Evolutionary conservation across 2,329 filamentous ascomycete species (phyloP).

Genomic region (Colletotrichum euphorbiae): DNA sequence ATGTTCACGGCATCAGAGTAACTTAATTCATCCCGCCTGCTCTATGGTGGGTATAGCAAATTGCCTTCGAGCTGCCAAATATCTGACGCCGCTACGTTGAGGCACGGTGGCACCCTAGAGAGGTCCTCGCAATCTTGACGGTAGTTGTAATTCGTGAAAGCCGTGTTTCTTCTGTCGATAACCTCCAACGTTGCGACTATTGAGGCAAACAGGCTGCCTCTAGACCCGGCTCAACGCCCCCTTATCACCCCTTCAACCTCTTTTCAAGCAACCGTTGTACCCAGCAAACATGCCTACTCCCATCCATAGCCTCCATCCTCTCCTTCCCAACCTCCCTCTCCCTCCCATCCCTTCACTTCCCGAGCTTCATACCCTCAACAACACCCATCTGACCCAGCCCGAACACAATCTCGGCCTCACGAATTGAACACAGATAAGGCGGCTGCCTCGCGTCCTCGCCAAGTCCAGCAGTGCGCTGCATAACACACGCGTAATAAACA

Average conservation of each 20-base stretch:
- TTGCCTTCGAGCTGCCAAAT: too few species aligned
- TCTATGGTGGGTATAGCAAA: too few species aligned
- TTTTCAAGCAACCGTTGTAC: constrained; percentile 56
- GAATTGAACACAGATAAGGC: constrained; percentile 72
- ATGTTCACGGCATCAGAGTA: too few species aligned
- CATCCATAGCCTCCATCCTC: constrained; percentile 47
- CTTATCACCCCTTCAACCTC: constrained; percentile 6
- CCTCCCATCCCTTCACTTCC: constrained; percentile 35
- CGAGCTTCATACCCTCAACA: constrained; percentile 41
- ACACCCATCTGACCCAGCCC: constrained; percentile 45
- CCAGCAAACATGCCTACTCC: constrained; percentile 59
- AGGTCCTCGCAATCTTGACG: too few species aligned
- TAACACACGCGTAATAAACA: constrained; percentile 71
- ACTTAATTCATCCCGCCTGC: too few species aligned
- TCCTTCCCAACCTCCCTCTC: constrained; percentile 9
- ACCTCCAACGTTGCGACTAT: too few species aligned
- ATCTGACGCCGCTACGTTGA: too few species aligned
- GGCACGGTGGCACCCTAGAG: too few species aligned
- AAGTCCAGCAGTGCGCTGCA: constrained; percentile 70
- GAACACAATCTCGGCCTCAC: constrained; percentile 63
- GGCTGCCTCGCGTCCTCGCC: constrained; percentile 71
- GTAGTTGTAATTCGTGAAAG: too few species aligned
- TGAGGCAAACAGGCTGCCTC: not conserved
- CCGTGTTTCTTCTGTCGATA: too few species aligned
- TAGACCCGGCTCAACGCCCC: not conserved